Evolutionary conservation across 345 rosid species (phyloP), one percentile per base, ranked within the genome.

Genomic region (Hibiscus mutabilis): DNA sequence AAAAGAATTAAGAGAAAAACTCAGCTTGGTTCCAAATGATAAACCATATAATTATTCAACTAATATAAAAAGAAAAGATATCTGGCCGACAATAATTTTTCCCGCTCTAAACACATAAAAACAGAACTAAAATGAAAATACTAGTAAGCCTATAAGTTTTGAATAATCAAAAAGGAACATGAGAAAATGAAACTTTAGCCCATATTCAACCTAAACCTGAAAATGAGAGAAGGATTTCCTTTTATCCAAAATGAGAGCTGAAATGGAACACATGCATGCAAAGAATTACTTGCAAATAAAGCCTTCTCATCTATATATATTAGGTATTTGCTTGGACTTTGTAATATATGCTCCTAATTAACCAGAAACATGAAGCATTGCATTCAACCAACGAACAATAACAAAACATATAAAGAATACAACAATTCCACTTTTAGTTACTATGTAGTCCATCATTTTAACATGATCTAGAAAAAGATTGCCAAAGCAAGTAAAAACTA

Each of bases 1-100:
- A 70, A 74, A 14, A 46, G 27, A 76, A 47, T 73, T 11, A 37
- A 73, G 13, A 37, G 70, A 12, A 60, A 1, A 14, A 76, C 29
- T 46, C 37, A 52, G 79, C 67, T 67, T 51, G 68, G 4, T 15
- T 56, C 15, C 4, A 57, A 68, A 75, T 21, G 22, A 62, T 18
- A 79, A 76, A 58, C 29, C 6, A 42, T 49, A 42, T 47, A 47
- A 47, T 40, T 13, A 14, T 21, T 16, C 33, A 70, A 46, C 15
- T 47, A 66, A 35, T 25, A 47, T 24, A 37, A 19, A 6, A 22
- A 66, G 64, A 6, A 29, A 29, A 66, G 15, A 42, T 16, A 47
- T 1, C 16, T 0, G 7, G 8, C 49, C 42, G 9, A 6, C 25
- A 18, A 1, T 22, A 42, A 40, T 11, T 9, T 11, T 42, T 42